Evolutionary conservation across 2,329 filamentous ascomycete species (phyloP).

Genomic region (Rutstroemia sp.): DNA sequence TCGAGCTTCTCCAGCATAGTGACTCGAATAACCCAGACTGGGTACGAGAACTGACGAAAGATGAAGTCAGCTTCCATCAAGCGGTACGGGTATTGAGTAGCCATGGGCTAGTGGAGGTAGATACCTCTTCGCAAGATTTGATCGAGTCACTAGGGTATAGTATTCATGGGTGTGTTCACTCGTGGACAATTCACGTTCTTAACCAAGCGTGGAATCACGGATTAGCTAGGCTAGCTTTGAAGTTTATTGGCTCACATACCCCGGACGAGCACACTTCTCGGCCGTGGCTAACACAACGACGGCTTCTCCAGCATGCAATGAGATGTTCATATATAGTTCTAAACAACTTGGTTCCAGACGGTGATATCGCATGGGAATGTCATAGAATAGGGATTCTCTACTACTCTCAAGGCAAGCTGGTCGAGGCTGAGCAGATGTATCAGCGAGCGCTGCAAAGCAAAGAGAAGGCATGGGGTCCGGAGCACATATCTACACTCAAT

Average conservation of each 20-base stretch:
- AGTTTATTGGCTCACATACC: background rate
- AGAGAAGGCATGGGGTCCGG: too few relatives aligned
- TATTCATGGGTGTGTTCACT: too few relatives aligned
- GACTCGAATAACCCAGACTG: background rate
- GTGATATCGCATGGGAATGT: background rate
- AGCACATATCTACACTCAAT: too few relatives aligned
- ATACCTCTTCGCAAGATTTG: too few relatives aligned
- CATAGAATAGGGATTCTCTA: constrained; percentile 19
- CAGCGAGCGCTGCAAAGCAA: too few relatives aligned
- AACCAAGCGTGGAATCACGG: background rate
- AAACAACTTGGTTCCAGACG: background rate
- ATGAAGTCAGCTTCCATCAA: background rate
- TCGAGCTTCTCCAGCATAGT: background rate
- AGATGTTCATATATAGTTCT: constrained; percentile 1
- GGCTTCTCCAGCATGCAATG: too few relatives aligned
- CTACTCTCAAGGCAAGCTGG: constrained; percentile 14
- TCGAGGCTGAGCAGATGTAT: too few relatives aligned
- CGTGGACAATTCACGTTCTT: background rate
- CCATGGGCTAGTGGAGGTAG: too few relatives aligned
- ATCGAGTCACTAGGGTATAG: too few relatives aligned
- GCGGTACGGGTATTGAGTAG: too few relatives aligned
- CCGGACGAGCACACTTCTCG: background rate
- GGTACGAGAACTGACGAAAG: background rate
- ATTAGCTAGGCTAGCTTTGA: background rate
- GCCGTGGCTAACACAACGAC: background rate